A percentile compares a stretch with the other conserved stretches of the same genome.
Evolutionary conservation across 2,329 filamentous ascomycete genomes (phyloP).

Genomic region (Pseudogymnoascus sp.): DNA sequence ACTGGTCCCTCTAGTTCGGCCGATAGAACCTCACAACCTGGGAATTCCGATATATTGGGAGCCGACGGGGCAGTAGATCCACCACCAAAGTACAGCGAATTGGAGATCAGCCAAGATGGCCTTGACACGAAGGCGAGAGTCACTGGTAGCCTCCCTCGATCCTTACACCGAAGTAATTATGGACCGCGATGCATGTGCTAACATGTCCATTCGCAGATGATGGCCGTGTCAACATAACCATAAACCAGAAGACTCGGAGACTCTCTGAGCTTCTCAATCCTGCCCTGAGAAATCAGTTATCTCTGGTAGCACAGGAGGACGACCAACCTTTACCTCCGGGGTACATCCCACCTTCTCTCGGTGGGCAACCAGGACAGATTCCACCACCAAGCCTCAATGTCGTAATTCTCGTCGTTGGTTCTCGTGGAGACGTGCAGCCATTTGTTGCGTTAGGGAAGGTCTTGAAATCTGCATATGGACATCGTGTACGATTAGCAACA

Average conservation of each 20-base stretch:
- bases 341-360: conserved; percentile 66
- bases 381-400: conserved; percentile 56
- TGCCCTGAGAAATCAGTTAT: conserved; percentile 49
- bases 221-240: conserved; percentile 71
- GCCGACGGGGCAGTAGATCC: background rate
- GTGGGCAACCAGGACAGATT: conserved; percentile 52
- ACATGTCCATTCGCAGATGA: conserved; percentile 43
- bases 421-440: conserved; percentile 67
- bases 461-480: conserved; percentile 56
- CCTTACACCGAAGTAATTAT: conserved; percentile 7
- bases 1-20: background rate
- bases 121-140: conserved; percentile 55
- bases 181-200: background rate
- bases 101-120: conserved; percentile 54
- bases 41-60: background rate
- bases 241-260: conserved; percentile 60
- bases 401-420: conserved; percentile 68
- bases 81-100: conserved; percentile 13
- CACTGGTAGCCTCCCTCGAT: conserved; percentile 35
- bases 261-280: conserved; percentile 61
- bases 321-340: conserved; percentile 49
- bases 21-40: background rate
- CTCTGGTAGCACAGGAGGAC: conserved; percentile 35
- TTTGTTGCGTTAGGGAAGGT: conserved; percentile 63
- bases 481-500: conserved; percentile 66